Base-by-base conservation (phyloP, 257 asterid genomes). In the Penstemon newberryi region DNA sequence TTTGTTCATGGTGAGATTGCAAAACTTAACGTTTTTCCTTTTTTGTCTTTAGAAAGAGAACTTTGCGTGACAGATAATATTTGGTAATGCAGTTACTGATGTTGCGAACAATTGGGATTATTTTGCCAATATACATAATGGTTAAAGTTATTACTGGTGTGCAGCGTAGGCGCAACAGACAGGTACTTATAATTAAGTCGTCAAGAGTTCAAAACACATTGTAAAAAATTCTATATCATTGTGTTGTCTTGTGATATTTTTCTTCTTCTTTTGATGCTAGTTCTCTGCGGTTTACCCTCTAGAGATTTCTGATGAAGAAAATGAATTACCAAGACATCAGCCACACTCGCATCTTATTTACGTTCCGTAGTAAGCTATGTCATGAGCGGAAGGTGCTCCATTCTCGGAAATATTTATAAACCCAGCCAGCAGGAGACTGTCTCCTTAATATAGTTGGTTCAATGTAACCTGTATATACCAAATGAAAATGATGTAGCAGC, bases 81-180 rank as follows among this genome's bases (percentile, higher is more conserved):
- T 51, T 73, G 13, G 36, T 36, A 25, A 56, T 77, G 80, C 87
- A 91, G 96, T 46, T 83, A 56, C 25, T 86, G 63, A 51, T 70
- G 57, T 60, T 88, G 83, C 84, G 89, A 45, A 65, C 67, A 7
- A 66, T 81, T 52, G 96, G 89, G 68, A 77, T 91, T 70, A 70
- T 85, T 60, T 15, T 83, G 74, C 92, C 95, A 3, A 67, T 90
- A 36, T 88, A 71, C 69, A 77, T 86, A 58, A 82, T 83, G 84
- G 81, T 79, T 6, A 83, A 84, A 77, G 85, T 86, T 46, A 56
- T 85, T 40, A 78, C 77, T 38, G 71, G 80, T 8, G 33, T 83
- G 63, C 85, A 75, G 19, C 79, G 76, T 1, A 79, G 89, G 38
- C 83, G 78, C 60, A 83, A 58, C 56, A 73, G 70, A 42, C 90